Base-by-base conservation (phyloP, 345 rosid species). In the Salix udensis region DNA sequence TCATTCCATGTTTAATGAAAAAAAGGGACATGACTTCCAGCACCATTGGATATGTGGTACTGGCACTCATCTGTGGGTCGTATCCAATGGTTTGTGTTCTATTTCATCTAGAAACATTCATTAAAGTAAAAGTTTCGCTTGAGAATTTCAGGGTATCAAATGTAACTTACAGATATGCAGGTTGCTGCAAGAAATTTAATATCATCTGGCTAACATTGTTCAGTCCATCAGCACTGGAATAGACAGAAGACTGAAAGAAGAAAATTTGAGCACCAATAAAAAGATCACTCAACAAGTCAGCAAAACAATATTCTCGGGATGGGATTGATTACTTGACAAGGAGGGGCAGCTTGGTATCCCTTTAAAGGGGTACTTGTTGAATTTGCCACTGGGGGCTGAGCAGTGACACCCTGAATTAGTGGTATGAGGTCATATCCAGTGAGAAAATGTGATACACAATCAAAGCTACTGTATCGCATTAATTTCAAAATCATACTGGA, bases 81-180 rank as follows among this genome's bases (percentile, higher is more conserved):
- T 21, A 21, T 53, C 61, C 61, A 53, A 53, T 10, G 1, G 61
- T n/a, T 21, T 7, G 61, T 8, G 12, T 21, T 55, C 13, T 55
- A 55, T 55, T 55, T 55, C 61, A 7, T 55, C 61, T 55, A 21
- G 61, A 12, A 55, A 55, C 26, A 11, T 58, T 58, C 62, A 58
- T 58, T 58, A 58, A 58, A 23, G n/a, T 55, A 23, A 58, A 23
- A 58, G 52, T 46, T 46, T 46, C 18, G 4, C 26, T n/a, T 3
- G 4, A n/a, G 26, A 37, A 37, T 52, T 34, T 65, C 19, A 78
- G 53, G 23, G 72, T 61, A 67, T 64, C 78, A 66, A 74, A 82
- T 52, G 48, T 64, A 70, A 92, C 97, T 89, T 83, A 95, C 98
- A 87, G 77, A 83, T 74, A 83, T 68, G 76, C 73, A 50, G 97